phyloP scores from a whole-genome alignment of 805 yeast genomes.

The Starmerella powellii region DNA sequence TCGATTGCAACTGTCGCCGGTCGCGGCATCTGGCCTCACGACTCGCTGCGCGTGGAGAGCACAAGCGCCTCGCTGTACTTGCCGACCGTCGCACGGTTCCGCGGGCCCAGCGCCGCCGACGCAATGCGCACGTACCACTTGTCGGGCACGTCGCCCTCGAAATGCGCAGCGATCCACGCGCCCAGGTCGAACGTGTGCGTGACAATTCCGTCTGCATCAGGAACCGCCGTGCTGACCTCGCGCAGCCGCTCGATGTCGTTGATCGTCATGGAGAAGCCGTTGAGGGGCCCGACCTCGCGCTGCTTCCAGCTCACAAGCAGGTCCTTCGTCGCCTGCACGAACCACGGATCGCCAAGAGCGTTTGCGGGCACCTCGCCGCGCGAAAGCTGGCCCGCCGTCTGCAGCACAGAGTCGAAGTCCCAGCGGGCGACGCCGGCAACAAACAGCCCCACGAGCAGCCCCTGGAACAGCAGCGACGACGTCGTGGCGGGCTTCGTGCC shows the following conservation, averaged over 20 bases:
- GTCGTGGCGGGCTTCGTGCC: constrained; percentile 55
- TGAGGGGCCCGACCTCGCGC: constrained; percentile 19
- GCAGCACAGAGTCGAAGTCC: constrained; percentile 86
- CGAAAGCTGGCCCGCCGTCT: constrained; percentile 52
- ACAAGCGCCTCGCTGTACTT: constrained; percentile 3
- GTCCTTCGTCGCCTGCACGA: no score
- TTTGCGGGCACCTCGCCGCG: constrained; percentile 42
- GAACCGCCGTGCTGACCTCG: constrained; percentile 31
- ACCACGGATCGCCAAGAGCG: constrained; percentile 32
- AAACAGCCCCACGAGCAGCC: constrained; percentile 66
- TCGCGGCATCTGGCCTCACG: no score
- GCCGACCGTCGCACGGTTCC: constrained; percentile 1
- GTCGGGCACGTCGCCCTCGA: background rate
- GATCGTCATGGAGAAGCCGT: constrained; percentile 52
- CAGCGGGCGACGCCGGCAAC: constrained; percentile 80
- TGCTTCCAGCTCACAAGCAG: constrained; percentile 25
- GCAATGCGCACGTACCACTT: constrained; percentile 19
- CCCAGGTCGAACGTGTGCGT: constrained; percentile 28
- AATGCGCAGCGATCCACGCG: constrained; percentile 11
- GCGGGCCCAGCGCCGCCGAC: constrained; percentile 9
- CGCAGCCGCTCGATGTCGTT: constrained; percentile 70
- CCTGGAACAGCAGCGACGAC: constrained; percentile 54
- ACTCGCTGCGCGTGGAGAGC: background rate
- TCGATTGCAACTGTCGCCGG: no score
- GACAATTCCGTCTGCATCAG: constrained; percentile 22